These are phyloP conservation scores for Phytophthora parvispora DNA, from an alignment of 352 stramenopile genomes.

Conservation along the genomic window DNA sequence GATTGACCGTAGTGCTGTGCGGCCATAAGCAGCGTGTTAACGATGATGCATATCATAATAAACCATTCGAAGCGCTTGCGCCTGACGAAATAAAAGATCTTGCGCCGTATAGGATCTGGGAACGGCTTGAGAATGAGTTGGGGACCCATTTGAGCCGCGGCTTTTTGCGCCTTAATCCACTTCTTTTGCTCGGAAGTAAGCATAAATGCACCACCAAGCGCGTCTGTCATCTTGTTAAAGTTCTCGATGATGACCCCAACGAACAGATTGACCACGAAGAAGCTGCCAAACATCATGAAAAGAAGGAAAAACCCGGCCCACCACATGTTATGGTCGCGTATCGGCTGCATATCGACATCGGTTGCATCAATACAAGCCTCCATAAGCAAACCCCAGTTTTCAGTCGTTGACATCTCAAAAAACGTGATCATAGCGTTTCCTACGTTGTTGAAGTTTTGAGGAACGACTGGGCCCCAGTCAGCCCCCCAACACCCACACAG, in stretches of 20 bases:
- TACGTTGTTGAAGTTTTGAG: slow-evolving; percentile 90
- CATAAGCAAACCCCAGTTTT: slow-evolving; percentile 94
- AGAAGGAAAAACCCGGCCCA: slow-evolving; percentile 89
- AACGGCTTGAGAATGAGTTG: slow-evolving; percentile 62
- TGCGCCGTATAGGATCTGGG: slow-evolving; percentile 51
- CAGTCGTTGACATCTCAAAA: slow-evolving; percentile 95
- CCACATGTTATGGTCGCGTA: slow-evolving; percentile 77
- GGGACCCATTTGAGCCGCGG: slow-evolving; percentile 65
- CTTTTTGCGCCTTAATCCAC: slow-evolving; percentile 85
- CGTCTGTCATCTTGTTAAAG: slow-evolving; percentile 92
- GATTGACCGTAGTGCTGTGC: slow-evolving; percentile 87
- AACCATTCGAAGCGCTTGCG: slow-evolving; percentile 84
- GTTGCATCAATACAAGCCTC: slow-evolving; percentile 87
- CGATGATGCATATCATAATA: slow-evolving; percentile 92
- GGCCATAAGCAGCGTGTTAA: slow-evolving; percentile 92
- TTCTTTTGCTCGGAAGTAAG: slow-evolving; percentile 91
- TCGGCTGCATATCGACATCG: slow-evolving; percentile 93
- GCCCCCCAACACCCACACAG: slow-evolving; percentile 70
- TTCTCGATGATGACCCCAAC: slow-evolving; percentile 96
- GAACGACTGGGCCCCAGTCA: slow-evolving; percentile 54
- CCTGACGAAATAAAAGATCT: slow-evolving; percentile 76
- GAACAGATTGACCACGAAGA: slow-evolving; percentile 96
- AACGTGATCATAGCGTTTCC: slow-evolving; percentile 79
- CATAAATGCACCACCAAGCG: slow-evolving; percentile 68
- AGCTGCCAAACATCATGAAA: slow-evolving; percentile 94